These are phyloP conservation scores for Penicillium sp. DNA, from an alignment of 2,329 filamentous ascomycete species.

Conservation along the genomic window DNA sequence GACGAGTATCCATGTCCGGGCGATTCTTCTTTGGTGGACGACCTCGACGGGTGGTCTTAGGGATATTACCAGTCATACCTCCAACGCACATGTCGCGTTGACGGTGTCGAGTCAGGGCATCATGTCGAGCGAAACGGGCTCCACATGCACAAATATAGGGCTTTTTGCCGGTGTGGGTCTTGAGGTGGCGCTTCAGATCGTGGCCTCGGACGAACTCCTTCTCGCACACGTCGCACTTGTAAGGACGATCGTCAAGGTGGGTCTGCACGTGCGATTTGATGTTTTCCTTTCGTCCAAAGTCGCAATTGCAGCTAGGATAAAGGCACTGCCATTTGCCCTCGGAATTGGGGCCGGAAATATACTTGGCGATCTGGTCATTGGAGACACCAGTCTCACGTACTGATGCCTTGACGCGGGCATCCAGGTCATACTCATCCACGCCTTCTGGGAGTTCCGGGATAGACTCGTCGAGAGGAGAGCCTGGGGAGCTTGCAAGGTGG, in stretches of 20 bases:
- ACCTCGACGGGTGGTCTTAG: slow-evolving; percentile 69
- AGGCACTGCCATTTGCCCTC: slow-evolving; percentile 80
- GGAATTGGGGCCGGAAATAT: slow-evolving; percentile 73
- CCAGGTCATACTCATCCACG: slow-evolving; percentile 55
- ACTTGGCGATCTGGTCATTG: slow-evolving; percentile 78
- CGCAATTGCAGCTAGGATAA: slow-evolving; percentile 80
- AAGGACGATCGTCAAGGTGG: slow-evolving; percentile 94
- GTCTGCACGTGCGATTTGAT: slow-evolving; percentile 99
- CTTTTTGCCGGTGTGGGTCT: slow-evolving; percentile 96
- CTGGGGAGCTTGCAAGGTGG: slow-evolving; percentile 23
- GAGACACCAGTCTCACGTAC: slow-evolving; percentile 82
- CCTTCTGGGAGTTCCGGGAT: slow-evolving; percentile 49
- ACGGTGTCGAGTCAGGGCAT: slow-evolving; percentile 89
- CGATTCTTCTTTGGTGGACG: slow-evolving; percentile 64
- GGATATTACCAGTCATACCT: slow-evolving; percentile 80
- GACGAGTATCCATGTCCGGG: slow-evolving; percentile 62
- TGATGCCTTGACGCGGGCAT: slow-evolving; percentile 63
- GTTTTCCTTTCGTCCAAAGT: slow-evolving; percentile 97
- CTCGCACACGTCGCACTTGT: slow-evolving; percentile 86
- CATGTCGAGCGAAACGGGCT: slow-evolving; percentile 91
- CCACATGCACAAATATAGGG: slow-evolving; percentile 94
- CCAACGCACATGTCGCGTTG: slow-evolving; percentile 97
- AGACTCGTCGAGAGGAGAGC: slow-evolving; percentile 35
- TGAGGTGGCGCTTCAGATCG: slow-evolving; percentile 94
- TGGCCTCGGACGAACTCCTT: slow-evolving; percentile 98